phyloP scores from a whole-genome alignment of 2,329 filamentous ascomycete genomes.

The Pseudogymnoascus sp. region DNA sequence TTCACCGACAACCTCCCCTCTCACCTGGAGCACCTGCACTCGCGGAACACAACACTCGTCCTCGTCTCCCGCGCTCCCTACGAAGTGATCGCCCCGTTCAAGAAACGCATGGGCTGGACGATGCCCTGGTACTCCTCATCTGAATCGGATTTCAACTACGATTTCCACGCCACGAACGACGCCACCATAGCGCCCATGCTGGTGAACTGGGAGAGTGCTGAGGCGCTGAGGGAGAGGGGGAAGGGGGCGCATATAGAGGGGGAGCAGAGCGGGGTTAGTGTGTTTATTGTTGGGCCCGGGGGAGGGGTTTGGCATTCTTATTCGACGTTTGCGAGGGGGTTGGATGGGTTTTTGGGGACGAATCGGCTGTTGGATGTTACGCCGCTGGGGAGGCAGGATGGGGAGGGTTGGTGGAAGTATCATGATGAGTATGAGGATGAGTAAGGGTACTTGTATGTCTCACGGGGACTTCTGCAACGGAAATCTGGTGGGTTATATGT shows the following conservation, averaged over 20 bases:
- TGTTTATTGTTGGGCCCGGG: constrained; percentile 27
- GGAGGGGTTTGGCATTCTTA: constrained; percentile 33
- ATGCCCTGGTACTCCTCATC: constrained; percentile 35
- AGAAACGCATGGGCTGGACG: constrained; percentile 32
- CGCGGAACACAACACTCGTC: constrained; percentile 32
- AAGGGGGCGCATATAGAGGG: constrained; percentile 23
- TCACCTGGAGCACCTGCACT: constrained; percentile 28
- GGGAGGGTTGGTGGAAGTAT: constrained; percentile 11
- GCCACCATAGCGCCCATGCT: constrained; percentile 20
- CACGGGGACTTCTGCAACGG: neutral
- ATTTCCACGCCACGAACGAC: constrained; percentile 32
- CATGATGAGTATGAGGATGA: constrained; percentile 16
- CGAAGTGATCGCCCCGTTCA: constrained; percentile 30
- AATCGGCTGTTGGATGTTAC: constrained; percentile 29
- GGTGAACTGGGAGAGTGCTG: constrained; percentile 21
- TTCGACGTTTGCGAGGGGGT: constrained; percentile 28
- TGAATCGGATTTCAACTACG: constrained; percentile 32
- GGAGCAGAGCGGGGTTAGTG: constrained; percentile 31
- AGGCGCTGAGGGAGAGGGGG: neutral
- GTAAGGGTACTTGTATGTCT: neutral
- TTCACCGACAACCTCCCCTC: constrained; percentile 32
- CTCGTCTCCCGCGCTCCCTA: constrained; percentile 33
- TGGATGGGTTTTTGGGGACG: constrained; percentile 27
- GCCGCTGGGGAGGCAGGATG: constrained; percentile 29
- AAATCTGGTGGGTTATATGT: neutral